Conservation (phyloP, 495 filamentous ascomycete species). For the Trichoderma erinaceum region DNA sequence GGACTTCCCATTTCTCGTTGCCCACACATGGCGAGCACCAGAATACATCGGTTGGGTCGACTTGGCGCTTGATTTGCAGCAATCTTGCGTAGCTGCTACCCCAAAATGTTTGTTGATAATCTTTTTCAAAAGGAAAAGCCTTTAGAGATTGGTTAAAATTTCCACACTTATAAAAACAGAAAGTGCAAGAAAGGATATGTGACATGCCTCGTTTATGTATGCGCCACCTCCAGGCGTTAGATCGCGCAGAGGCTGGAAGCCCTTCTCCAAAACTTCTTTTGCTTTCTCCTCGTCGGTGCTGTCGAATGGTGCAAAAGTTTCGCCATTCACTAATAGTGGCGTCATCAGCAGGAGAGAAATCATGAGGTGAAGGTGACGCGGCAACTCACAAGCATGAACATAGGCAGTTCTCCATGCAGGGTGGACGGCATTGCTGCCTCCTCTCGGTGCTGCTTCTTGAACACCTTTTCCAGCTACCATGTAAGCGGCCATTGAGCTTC, state of each 20-base stretch:
- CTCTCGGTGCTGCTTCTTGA: conserved; percentile 34
- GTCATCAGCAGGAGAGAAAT: background rate
- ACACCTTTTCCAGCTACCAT: conserved; percentile 34
- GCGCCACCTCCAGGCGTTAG: conserved; percentile 34
- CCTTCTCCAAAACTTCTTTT: conserved; percentile 34
- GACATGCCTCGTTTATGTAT: conserved; percentile 38
- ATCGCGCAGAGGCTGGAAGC: conserved; percentile 34
- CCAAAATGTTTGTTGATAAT: conserved; percentile 42
- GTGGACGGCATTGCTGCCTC: conserved; percentile 39
- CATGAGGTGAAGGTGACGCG: background rate
- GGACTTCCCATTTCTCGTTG: conserved; percentile 44
- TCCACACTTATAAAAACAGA: background rate
- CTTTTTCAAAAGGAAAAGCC: conserved; percentile 42
- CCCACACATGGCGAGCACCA: conserved; percentile 52
- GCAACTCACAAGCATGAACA: conserved; percentile 31
- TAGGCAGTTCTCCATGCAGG: conserved; percentile 53
- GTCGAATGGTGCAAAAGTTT: conserved; percentile 35
- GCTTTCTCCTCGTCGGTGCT: conserved; percentile 33
- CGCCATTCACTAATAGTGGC: conserved; percentile 24
- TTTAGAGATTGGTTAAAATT: conserved; percentile 18
- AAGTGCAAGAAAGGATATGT: background rate
- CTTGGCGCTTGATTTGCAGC: conserved; percentile 36
- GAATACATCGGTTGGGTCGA: conserved; percentile 49
- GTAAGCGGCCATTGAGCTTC: conserved; percentile 18
- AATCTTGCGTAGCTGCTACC: conserved; percentile 36